Evolutionary conservation across 2,329 filamentous ascomycete species (phyloP).

Genomic region (Epichloe gansuensis): DNA sequence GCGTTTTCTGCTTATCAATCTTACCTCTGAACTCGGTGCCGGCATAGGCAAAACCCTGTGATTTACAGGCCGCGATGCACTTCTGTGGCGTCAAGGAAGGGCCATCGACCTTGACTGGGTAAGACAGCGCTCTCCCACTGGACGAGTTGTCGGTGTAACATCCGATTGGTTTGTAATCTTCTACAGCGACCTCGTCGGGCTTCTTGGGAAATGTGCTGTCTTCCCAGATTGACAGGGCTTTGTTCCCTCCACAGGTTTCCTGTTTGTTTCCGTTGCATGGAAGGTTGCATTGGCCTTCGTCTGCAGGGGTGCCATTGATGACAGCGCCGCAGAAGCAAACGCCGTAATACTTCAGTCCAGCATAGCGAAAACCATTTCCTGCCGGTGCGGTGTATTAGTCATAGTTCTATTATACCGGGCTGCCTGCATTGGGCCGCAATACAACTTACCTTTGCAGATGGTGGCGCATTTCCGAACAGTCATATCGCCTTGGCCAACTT

Average conservation of each 20-base stretch:
- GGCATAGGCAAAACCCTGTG: slow-evolving; percentile 33
- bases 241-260: slow-evolving; percentile 35
- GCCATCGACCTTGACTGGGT: slow-evolving; percentile 24
- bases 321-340: slow-evolving; percentile 41
- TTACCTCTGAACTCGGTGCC: slow-evolving; percentile 27
- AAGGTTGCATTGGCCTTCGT: slow-evolving; percentile 43
- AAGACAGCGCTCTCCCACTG: slow-evolving; percentile 32
- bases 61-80: slow-evolving; percentile 30
- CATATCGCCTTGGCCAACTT: slow-evolving; percentile 25
- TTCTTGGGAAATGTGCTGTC: slow-evolving; percentile 34
- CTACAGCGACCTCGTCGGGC: slow-evolving; percentile 31
- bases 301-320: slow-evolving; percentile 37
- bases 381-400: neutral
- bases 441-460: slow-evolving; percentile 32
- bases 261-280: slow-evolving; percentile 34
- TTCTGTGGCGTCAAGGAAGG: slow-evolving; percentile 27
- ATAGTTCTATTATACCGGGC: neutral
- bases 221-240: slow-evolving; percentile 33
- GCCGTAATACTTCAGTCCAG: slow-evolving; percentile 38
- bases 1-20: too few relatives aligned
- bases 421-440: neutral
- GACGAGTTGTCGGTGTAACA: slow-evolving; percentile 41
- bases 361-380: slow-evolving; percentile 37
- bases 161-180: slow-evolving; percentile 45
- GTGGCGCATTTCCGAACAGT: slow-evolving; percentile 35